Evolutionary conservation across 495 filamentous ascomycete species (phyloP), one percentile per base, ranked within the genome.

Genomic region (Darksidea phi): DNA sequence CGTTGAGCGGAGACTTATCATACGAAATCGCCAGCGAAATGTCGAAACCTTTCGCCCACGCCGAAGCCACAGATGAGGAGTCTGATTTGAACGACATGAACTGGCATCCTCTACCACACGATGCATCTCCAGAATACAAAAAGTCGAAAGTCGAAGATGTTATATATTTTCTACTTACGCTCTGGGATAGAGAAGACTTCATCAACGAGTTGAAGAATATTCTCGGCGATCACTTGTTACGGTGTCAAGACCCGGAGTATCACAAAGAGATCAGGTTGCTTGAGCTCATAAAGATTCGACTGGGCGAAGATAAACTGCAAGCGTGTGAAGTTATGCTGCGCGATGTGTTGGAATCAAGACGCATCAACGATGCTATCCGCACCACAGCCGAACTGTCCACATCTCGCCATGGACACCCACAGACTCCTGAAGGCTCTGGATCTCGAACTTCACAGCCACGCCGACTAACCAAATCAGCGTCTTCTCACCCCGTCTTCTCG

Each of bases 301-400:
- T 97, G 52, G 95, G 92, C 15, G 91, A 96, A 64, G 80, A 84
- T 3, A 82, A 86, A 8, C 77, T 97, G 43, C 94, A 97, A 70
- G 86, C 86, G 43, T 96, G 90, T 74, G 91, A 97, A 68, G 94
- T 99, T 58, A 99, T 99, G 94, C 81, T 97, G 25, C 87, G 86
- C 47, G 94, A 99, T 74, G 86, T 97, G n/a, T 80, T 86, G 48
- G 91, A 96, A 67, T 96, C 91, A 12, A 79, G 82, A 46, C 81
- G 84, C 46, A 81, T 94, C 48, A 85, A 95, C 67, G 68, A 74
- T 24, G 71, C 78, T 24, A 88, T 95, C 28, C 71, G 61, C 70
- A 60, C 61, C 43, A 68, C 25, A 1, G 6, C 23, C 25, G 6
- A 25, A 4, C 17, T 12, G n/a, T 36, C 17, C 15, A 23, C 49